phyloP scores from a whole-genome alignment of 192 early-diverging fungal genomes.

The Dissophora globulifera region DNA sequence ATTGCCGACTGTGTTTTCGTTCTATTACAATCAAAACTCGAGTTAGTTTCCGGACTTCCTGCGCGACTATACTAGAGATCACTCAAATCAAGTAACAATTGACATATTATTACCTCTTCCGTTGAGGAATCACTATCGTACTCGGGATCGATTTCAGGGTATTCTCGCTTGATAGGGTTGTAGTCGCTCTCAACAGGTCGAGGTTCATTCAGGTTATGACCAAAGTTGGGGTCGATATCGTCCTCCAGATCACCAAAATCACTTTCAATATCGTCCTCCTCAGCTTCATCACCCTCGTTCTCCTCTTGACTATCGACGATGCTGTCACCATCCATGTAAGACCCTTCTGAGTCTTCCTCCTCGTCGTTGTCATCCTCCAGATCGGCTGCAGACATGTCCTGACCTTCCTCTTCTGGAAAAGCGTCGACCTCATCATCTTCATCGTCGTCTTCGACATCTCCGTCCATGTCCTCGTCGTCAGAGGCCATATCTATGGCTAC shows the following conservation, averaged over 20 bases:
- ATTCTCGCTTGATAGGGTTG: constrained; percentile 49
- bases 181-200: constrained; percentile 58
- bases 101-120: constrained; percentile 92
- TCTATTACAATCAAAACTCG: too few relatives aligned
- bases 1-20: constrained; percentile 92
- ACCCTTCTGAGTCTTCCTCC: constrained; percentile 54
- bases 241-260: constrained; percentile 48
- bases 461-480: constrained; percentile 59
- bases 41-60: too few relatives aligned
- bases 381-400: constrained; percentile 64
- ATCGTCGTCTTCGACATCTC: constrained; percentile 24
- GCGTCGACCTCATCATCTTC: constrained; percentile 29
- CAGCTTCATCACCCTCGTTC: constrained; percentile 58
- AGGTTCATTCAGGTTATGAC: constrained; percentile 31
- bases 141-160: constrained; percentile 91
- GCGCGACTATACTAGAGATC: too few relatives aligned
- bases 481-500: constrained; percentile 63
- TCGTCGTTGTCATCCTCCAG: constrained; percentile 61
- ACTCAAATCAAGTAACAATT: too few relatives aligned
- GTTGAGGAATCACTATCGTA: constrained; percentile 94
- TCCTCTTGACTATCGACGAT: constrained; percentile 60
- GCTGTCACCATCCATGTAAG: constrained; percentile 57
- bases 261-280: constrained; percentile 61
- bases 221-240: constrained; percentile 39
- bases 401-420: constrained; percentile 48